Evolutionary conservation across 2,329 filamentous ascomycete species (phyloP).

Genomic region (Aspergillus tanneri): DNA sequence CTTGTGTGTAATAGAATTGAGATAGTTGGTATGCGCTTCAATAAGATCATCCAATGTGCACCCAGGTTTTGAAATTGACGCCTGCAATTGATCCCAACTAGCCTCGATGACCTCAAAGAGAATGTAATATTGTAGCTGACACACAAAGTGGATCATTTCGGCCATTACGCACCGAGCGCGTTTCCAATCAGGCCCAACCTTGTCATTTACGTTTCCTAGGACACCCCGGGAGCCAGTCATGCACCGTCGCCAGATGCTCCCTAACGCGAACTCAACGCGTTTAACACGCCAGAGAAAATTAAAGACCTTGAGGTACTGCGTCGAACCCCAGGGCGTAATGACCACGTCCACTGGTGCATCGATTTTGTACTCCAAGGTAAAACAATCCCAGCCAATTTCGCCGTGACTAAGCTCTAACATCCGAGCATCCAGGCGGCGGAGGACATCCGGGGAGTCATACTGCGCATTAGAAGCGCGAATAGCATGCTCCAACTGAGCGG

Average conservation of each 20-base stretch:
- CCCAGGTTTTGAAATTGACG: constrained; percentile 76
- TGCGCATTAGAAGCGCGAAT: constrained; percentile 97
- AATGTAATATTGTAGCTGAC: constrained; percentile 97
- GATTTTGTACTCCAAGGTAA: constrained; percentile 98
- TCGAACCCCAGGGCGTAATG: constrained; percentile 90
- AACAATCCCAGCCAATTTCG: constrained; percentile 98
- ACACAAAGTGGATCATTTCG: constrained; percentile 98
- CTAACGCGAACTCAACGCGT: constrained; percentile 89
- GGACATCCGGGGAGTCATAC: constrained; percentile 87
- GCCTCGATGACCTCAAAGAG: constrained; percentile 97
- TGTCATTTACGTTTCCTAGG: constrained; percentile 71
- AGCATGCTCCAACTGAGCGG: constrained; percentile 95
- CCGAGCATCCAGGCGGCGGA: constrained; percentile 88
- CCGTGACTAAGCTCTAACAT: constrained; percentile 96
- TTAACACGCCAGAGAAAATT: constrained; percentile 99
- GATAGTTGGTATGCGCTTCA: constrained; percentile 82
- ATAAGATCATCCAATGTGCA: constrained; percentile 95
- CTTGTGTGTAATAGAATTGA: constrained; percentile 93
- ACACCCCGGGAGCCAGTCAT: constrained; percentile 96
- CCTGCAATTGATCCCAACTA: constrained; percentile 87
- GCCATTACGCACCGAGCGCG: constrained; percentile 81
- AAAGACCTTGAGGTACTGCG: constrained; percentile 98
- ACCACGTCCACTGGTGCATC: constrained; percentile 95
- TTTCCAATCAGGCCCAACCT: constrained; percentile 81
- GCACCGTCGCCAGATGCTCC: constrained; percentile 87